These are phyloP conservation scores for Chaetomiaceae sp. DNA, from an alignment of 2,329 filamentous ascomycete genomes.

Conservation along the genomic window DNA sequence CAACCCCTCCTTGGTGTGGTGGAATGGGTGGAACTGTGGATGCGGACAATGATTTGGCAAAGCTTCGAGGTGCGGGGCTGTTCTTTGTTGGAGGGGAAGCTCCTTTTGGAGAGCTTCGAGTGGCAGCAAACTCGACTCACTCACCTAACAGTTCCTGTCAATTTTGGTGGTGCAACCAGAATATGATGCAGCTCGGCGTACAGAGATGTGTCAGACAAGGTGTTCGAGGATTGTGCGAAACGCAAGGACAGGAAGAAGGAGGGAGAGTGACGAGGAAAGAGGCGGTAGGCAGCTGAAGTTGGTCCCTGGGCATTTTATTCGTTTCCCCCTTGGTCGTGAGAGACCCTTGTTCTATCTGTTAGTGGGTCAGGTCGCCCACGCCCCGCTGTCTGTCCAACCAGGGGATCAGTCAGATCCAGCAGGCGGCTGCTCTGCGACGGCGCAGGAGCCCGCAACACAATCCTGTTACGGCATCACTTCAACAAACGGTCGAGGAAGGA, in stretches of 20 bases:
- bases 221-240: not conserved
- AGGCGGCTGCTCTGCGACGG: not conserved
- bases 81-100: conserved; percentile 18
- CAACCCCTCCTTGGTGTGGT: conserved; percentile 19
- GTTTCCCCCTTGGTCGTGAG: conserved; percentile 9
- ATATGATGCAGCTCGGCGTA: too few relatives aligned
- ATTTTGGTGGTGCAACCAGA: not conserved
- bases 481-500: not conserved
- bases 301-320: conserved; percentile 18
- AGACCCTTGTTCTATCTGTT: conserved; percentile 20
- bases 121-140: not conserved
- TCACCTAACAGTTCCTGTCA: conserved; percentile 4
- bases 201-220: not conserved
- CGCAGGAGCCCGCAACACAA: not conserved
- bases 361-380: conserved; percentile 22
- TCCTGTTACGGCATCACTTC: not conserved
- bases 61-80: conserved; percentile 17
- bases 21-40: conserved; percentile 22
- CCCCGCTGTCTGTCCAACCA: conserved; percentile 8
- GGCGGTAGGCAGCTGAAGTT: conserved; percentile 11
- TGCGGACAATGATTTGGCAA: conserved; percentile 21
- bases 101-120: conserved; percentile 10
- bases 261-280: conserved; percentile 11
- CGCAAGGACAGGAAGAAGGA: not conserved
- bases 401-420: conserved; percentile 12